Evolutionary conservation across 495 filamentous ascomycete species (phyloP).

Genomic region (Tuber borchii): DNA sequence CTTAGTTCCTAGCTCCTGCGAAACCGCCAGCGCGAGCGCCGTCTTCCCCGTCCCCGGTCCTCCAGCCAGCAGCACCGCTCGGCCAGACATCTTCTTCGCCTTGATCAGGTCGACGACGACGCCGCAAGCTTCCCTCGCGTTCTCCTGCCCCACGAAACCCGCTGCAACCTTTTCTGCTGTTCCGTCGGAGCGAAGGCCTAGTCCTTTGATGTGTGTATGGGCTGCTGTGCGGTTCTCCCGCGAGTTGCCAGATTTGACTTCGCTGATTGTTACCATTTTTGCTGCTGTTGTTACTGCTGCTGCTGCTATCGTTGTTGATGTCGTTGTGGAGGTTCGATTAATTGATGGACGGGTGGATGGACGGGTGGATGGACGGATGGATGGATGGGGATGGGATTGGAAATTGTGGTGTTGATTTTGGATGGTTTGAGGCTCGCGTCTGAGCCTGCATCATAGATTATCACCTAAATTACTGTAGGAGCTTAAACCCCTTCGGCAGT

Average conservation of each 20-base stretch:
- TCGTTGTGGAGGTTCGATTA: background rate
- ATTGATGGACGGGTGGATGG: background rate
- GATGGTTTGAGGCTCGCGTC: background rate
- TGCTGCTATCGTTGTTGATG: background rate
- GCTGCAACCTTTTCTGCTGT: conserved; percentile 66
- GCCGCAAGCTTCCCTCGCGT: conserved; percentile 89
- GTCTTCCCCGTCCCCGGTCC: conserved; percentile 94
- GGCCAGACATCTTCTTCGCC: conserved; percentile 92
- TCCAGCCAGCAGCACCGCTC: conserved; percentile 87
- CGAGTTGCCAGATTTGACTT: conserved; percentile 80
- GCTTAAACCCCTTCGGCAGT: too few species aligned
- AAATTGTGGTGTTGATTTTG: background rate
- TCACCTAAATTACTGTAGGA: background rate
- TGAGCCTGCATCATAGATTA: background rate
- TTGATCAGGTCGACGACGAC: conserved; percentile 91
- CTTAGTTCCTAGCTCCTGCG: conserved; percentile 91
- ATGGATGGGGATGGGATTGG: background rate
- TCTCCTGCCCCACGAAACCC: conserved; percentile 82
- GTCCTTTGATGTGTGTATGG: conserved; percentile 93
- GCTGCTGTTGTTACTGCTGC: background rate
- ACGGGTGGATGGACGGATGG: background rate
- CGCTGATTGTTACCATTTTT: conserved; percentile 86
- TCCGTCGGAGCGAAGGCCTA: conserved; percentile 77
- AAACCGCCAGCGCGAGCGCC: conserved; percentile 85
- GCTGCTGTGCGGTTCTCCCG: conserved; percentile 93